Base-by-base conservation (phyloP, 2,329 filamentous ascomycete species). In the Aspergillus tubingensis region DNA sequence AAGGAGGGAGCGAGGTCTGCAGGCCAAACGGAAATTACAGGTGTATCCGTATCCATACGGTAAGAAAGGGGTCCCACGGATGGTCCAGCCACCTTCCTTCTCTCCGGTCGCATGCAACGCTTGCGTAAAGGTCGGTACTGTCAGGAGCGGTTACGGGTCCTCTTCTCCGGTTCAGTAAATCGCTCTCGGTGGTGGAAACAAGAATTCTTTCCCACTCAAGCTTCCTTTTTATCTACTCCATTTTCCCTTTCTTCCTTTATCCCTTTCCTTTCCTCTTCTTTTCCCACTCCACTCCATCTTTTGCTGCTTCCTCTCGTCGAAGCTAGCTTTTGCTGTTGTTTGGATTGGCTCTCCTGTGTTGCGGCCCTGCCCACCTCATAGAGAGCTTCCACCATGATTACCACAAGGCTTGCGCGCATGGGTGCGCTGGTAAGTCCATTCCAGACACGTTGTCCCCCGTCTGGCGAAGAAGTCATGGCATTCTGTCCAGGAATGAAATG, bases 311-410 rank as follows among this genome's bases (percentile, higher is more conserved):
- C 70, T 72, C 68, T 71, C 71, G 72, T 68, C 74, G 73, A 75
- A 73, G 73, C 71, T 76, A 72, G 72, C 67, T 69, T 47, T 61
- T 54, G 68, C 67, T 72, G 65, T 60, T 70, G 64, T 64, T 68
- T 70, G 64, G 62, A 65, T 65, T 69, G 62, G 67, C 66, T 69
- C 69, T 72, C 67, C 60, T 77, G 76, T 72, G 72, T 72, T 70
- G 70, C 70, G 66, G 70, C 66, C 65, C 65, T 73, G 71, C 68
- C 67, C 69, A 69, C 67, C 70, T 73, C 68, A 70, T 74, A 77
- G 73, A 74, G 73, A 76, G 70, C 73, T 71, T 72, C 67, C 74
- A 79, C 72, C 70, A 81, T 81, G 79, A 78, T 81, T 71, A 78
- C 79, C 70, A 74, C 77, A 67, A 74, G 76, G 74, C 74, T 81